These are phyloP conservation scores for Boletus tylopilopsis DNA, from an alignment of 768 basidiomycete species.

Conservation along the genomic window DNA sequence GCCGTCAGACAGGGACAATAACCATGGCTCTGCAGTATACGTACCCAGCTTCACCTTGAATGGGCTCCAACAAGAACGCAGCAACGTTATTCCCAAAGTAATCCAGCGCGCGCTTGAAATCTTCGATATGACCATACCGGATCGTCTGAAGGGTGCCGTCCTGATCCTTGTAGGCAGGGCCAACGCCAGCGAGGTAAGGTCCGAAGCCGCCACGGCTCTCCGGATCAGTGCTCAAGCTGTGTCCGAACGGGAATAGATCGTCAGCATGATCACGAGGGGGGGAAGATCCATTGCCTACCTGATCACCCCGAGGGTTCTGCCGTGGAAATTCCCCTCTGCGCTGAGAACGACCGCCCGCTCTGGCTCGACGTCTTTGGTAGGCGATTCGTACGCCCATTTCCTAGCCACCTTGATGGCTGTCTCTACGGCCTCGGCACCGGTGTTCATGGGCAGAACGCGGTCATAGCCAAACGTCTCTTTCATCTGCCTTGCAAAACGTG, in stretches of 20 bases:
- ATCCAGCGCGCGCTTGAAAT: conserved; percentile 79
- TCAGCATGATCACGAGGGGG: neutral
- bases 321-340: conserved; percentile 93
- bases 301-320: conserved; percentile 85
- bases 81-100: conserved; percentile 79
- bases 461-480: conserved; percentile 87
- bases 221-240: conserved; percentile 92
- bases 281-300: conserved; percentile 42
- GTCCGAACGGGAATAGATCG: conserved; percentile 15
- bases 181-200: conserved; percentile 83
- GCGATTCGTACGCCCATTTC: conserved; percentile 96
- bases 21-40: conserved; percentile 24
- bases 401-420: conserved; percentile 93
- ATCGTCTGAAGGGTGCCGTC: conserved; percentile 52
- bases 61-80: conserved; percentile 95
- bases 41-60: conserved; percentile 98
- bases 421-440: conserved; percentile 97
- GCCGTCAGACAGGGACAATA: neutral
- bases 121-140: conserved; percentile 78
- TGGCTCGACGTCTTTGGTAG: conserved; percentile 45
- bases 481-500: conserved; percentile 82
- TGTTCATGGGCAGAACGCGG: conserved; percentile 98
- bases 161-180: conserved; percentile 66
- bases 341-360: conserved; percentile 85
- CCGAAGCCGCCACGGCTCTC: conserved; percentile 86